Evolutionary conservation across 2,329 filamentous ascomycete species (phyloP), one percentile per base, ranked within the genome.

Genomic region (Claviceps sp.): DNA sequence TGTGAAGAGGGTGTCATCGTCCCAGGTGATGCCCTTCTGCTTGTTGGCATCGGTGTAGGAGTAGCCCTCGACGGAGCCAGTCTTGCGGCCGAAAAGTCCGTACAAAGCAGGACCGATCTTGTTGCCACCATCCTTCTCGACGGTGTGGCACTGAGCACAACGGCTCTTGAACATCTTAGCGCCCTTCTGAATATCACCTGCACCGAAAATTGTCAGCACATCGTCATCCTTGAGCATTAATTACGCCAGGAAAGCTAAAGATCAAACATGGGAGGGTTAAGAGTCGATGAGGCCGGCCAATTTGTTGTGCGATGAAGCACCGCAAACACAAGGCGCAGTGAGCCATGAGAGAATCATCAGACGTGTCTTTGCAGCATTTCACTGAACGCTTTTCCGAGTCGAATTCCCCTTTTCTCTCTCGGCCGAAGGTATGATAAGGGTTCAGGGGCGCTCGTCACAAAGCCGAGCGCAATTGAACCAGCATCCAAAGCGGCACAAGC

Each of bases 21-120:
- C 75, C 93, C 93, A 98, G 64, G 74, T 79, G 64, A 98, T 82
- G 66, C 85, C 90, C 79, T 95, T 95, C 68, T 85, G 76, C 86
- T 97, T 97, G 87, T 98, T 98, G 81, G 91, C 93, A 69, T 98
- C 93, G 73, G 93, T 95, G 84, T 97, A 98, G 68, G 88, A 77
- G 83, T 86, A 98, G 61, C 93, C 91, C 46, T 88, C 85, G 63
- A 94, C 88, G 69, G 84, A 80, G 65, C 93, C 93, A 59, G 87
- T 88, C 79, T 95, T 86, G 72, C 93, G 91, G 72, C 93, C 93
- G 72, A 95, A 98, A 61, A 98, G 88, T 70, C 93, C 93, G 84
- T 94, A 83, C 64, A 98, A 84, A 70, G 89, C 89, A 66, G 93
- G 93, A 69, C 93, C 93, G 73, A 95, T 88, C 85, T 97, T 97